A percentile compares a stretch with the other conserved stretches of the same genome.
These are phyloP conservation scores for Penicillium odoratum DNA, from an alignment of 495 filamentous ascomycete genomes.

Conservation along the genomic window DNA sequence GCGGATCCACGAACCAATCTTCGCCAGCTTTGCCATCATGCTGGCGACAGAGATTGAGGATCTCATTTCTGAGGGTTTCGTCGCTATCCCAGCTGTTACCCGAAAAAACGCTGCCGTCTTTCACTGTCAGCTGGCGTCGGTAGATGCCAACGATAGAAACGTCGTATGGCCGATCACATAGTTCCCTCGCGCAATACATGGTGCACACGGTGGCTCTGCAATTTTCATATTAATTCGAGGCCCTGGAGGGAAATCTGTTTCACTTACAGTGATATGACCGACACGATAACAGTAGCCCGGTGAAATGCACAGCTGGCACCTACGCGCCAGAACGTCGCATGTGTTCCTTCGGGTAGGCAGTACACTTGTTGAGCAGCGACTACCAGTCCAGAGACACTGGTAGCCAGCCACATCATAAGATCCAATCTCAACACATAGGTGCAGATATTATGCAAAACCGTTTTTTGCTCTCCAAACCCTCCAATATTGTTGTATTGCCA, in stretches of 20 bases:
- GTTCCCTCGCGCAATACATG: conserved; percentile 42
- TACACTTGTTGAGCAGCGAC: conserved; percentile 41
- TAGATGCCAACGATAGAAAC: conserved; percentile 44
- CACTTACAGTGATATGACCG: conserved; percentile 42
- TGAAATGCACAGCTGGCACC: conserved; percentile 46
- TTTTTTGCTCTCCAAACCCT: conserved; percentile 38
- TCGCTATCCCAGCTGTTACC: conserved; percentile 44
- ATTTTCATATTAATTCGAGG: conserved; percentile 5
- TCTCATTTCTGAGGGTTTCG: conserved; percentile 43
- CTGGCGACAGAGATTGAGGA: conserved; percentile 41
- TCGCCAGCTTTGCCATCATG: conserved; percentile 32
- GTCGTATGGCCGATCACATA: conserved; percentile 45
- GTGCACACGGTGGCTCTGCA: conserved; percentile 39
- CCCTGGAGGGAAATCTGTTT: neutral
- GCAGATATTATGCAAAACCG: conserved; percentile 37
- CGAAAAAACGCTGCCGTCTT: conserved; percentile 40
- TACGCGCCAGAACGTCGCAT: conserved; percentile 38
- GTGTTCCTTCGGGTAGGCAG: conserved; percentile 33
- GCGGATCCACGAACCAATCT: conserved; percentile 32
- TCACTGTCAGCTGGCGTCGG: conserved; percentile 19
- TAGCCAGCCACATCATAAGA: conserved; percentile 42
- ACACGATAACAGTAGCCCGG: conserved; percentile 36
- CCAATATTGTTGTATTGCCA: conserved; percentile 46
- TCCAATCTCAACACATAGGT: conserved; percentile 40
- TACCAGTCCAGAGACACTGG: conserved; percentile 44